Conservation (phyloP, 306 rosid species). For the Cicer judaicum region DNA sequence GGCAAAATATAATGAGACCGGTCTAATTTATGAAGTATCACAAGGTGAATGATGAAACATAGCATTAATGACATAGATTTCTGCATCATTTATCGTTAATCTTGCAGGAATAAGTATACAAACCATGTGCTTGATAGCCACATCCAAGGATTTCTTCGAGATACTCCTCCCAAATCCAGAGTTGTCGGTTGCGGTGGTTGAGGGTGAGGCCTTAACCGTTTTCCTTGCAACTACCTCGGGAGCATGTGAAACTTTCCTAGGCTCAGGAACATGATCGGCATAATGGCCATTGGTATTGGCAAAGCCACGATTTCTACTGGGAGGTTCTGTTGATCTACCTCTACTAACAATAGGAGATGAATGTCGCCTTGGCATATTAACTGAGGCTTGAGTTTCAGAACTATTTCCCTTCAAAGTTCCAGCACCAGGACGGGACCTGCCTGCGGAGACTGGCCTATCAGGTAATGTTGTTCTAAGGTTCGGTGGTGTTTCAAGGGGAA, state of each 20-base stretch:
- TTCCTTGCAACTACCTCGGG: constrained; percentile 71
- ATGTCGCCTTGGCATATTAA: constrained; percentile 65
- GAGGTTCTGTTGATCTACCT: constrained; percentile 78
- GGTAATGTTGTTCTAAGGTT: constrained; percentile 90
- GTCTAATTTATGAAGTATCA: constrained; percentile 17
- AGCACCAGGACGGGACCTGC: constrained; percentile 81
- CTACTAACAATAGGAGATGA: constrained; percentile 76
- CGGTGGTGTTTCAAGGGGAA: constrained; percentile 91
- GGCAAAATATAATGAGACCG: neutral
- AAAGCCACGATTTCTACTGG: constrained; percentile 64
- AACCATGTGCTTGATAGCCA: constrained; percentile 98
- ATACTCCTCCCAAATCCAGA: constrained; percentile 90
- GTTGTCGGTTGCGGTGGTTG: constrained; percentile 68
- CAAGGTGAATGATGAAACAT: constrained; percentile 17
- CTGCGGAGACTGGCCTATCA: constrained; percentile 96
- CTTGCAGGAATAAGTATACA: constrained; percentile 32
- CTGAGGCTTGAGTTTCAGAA: constrained; percentile 61
- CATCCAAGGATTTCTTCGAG: constrained; percentile 94
- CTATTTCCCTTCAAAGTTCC: constrained; percentile 57
- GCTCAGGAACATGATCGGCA: constrained; percentile 58
- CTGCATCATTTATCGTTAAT: constrained; percentile 18
- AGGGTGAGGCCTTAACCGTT: constrained; percentile 72
- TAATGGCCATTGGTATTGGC: constrained; percentile 67
- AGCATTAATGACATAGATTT: constrained; percentile 14
- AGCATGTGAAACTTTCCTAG: constrained; percentile 58